phyloP scores from a whole-genome alignment of 345 rosid genomes.

The Conringia planisiliqua region DNA sequence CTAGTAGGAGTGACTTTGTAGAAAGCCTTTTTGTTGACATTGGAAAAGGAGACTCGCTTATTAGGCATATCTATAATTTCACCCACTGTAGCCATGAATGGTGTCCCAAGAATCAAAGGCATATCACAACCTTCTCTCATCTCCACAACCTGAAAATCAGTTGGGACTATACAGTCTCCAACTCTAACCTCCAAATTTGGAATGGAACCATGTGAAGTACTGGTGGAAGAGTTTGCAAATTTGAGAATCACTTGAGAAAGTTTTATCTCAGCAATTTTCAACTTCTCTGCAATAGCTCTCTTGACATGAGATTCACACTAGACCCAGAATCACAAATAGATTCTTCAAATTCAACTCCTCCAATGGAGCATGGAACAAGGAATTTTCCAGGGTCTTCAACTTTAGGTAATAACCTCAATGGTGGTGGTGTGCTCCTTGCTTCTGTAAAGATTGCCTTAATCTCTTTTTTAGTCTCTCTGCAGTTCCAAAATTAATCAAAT shows the following conservation, averaged over 20 bases:
- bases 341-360: background rate
- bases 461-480: background rate
- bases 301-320: background rate
- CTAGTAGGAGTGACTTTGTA: too few relatives aligned
- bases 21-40: too few relatives aligned
- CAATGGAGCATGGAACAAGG: background rate
- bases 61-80: too few relatives aligned
- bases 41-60: too few relatives aligned
- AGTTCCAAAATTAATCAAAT: background rate
- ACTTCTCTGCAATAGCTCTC: background rate
- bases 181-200: too few relatives aligned
- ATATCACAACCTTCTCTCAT: too few relatives aligned
- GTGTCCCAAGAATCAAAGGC: too few relatives aligned
- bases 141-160: too few relatives aligned
- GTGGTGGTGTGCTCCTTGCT: background rate
- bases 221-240: background rate
- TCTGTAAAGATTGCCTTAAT: background rate
- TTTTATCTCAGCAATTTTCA: background rate
- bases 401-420: background rate
- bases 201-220: too few relatives aligned
- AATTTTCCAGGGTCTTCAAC: background rate
- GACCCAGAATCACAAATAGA: background rate
- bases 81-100: too few relatives aligned
- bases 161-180: background rate
- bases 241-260: background rate